Evolutionary conservation across 352 stramenopile genomes (phyloP).

Genomic region (Thalassiosira hispida): DNA sequence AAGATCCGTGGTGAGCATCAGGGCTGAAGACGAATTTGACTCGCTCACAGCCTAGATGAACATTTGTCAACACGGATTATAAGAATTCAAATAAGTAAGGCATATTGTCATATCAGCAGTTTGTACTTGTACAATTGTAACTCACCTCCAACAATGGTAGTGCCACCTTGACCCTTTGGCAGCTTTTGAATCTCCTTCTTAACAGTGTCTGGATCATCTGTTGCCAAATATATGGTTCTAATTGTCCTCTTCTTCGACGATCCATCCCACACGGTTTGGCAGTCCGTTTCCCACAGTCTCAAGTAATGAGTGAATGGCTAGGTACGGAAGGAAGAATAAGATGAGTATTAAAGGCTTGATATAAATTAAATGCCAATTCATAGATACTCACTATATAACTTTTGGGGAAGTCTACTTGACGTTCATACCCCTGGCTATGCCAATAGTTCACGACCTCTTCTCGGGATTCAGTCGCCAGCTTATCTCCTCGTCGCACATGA

Average conservation of each 20-base stretch:
- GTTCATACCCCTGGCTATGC: conserved; percentile 14
- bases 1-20: not conserved
- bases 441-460: conserved; percentile 20
- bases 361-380: not conserved
- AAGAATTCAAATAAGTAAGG: not conserved
- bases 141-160: conserved; percentile 20
- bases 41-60: conserved; percentile 24
- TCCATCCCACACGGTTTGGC: conserved; percentile 2
- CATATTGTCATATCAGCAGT: not conserved
- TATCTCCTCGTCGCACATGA: conserved; percentile 50
- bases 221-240: conserved; percentile 38
- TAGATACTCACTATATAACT: conserved; percentile 38
- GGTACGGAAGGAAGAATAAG: conserved; percentile 9
- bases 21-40: conserved; percentile 46
- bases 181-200: conserved; percentile 28
- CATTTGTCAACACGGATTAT: not conserved
- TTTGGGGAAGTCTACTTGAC: conserved; percentile 1
- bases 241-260: not conserved
- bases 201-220: conserved; percentile 38
- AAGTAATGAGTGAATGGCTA: conserved; percentile 54
- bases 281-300: conserved; percentile 11
- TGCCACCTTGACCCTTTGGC: conserved; percentile 7
- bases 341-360: not conserved
- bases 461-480: conserved; percentile 19
- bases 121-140: not conserved